Percentiles rank a stretch among this genome's conserved stretches.
Conservation (phyloP, 371 early-diverging fungal genomes). For the Actinomucor elegans region DNA sequence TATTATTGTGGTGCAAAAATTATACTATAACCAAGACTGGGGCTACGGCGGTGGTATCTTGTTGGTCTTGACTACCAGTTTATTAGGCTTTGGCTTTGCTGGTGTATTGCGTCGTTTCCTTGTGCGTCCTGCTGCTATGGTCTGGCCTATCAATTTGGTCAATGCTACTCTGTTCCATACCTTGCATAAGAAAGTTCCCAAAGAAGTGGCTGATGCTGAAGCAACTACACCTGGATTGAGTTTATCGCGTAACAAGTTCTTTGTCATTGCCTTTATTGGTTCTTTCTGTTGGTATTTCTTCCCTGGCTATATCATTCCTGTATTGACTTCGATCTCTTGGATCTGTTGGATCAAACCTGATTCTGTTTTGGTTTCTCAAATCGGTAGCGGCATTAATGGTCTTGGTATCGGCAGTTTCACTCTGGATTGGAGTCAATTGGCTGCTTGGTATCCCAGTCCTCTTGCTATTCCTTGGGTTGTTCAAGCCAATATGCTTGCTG, state of each 20-base stretch:
- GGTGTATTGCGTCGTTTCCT: slow-evolving; percentile 77
- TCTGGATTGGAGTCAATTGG: slow-evolving; percentile 59
- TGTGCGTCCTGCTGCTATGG: slow-evolving; percentile 79
- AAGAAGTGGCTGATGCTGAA: slow-evolving; percentile 35
- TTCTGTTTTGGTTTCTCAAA: slow-evolving; percentile 53
- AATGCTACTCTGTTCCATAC: slow-evolving; percentile 75
- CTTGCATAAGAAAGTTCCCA: slow-evolving; percentile 56
- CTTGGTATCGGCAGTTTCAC: slow-evolving; percentile 61
- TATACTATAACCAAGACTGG: slow-evolving; percentile 66
- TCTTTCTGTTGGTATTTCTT: slow-evolving; percentile 51
- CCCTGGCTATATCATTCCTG: slow-evolving; percentile 60
- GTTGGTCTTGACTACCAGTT: slow-evolving; percentile 64
- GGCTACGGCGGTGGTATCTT: slow-evolving; percentile 63
- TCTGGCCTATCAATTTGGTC: slow-evolving; percentile 82
- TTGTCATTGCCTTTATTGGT: slow-evolving; percentile 55
- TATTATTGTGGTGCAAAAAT: slow-evolving; percentile 68
- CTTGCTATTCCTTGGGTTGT: slow-evolving; percentile 61
- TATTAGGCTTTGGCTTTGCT: slow-evolving; percentile 85
- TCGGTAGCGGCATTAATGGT: slow-evolving; percentile 54
- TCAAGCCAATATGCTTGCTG: slow-evolving; percentile 65
- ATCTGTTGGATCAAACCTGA: slow-evolving; percentile 70
- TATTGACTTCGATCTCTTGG: slow-evolving; percentile 48
- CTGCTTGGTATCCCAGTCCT: slow-evolving; percentile 43
- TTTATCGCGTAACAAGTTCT: slow-evolving; percentile 59
- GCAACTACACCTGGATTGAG: slow-evolving; percentile 26